Conservation (phyloP, 306 rosid species). For the Castanea crenata region DNA sequence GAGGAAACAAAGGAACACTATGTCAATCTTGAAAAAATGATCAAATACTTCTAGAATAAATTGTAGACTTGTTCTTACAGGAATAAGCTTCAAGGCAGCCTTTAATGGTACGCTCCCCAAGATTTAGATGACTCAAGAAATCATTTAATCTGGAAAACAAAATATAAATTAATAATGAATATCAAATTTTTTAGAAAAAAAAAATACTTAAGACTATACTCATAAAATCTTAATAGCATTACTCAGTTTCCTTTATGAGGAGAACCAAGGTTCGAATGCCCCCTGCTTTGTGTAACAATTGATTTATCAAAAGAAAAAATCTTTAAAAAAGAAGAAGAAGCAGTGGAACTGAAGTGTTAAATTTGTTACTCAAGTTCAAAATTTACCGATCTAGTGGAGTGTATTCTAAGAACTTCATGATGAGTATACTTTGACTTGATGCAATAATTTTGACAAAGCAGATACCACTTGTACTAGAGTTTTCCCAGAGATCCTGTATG, state of each 20-base stretch:
- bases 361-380: background rate
- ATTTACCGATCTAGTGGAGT: conserved; percentile 79
- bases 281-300: too few relatives aligned
- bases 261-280: too few relatives aligned
- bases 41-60: background rate
- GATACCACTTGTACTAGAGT: conserved; percentile 4
- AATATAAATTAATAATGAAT: background rate
- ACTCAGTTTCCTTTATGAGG: too few relatives aligned
- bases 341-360: background rate
- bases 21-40: conserved; percentile 15
- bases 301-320: background rate
- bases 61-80: conserved; percentile 51
- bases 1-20: conserved; percentile 7
- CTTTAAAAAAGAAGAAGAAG: background rate
- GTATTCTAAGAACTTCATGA: conserved; percentile 85
- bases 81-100: conserved; percentile 94
- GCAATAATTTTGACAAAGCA: conserved; percentile 1
- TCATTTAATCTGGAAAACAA: conserved; percentile 55
- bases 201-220: background rate
- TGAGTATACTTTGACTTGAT: background rate
- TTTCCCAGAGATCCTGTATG: conserved; percentile 17
- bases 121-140: conserved; percentile 67
- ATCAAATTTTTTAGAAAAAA: background rate
- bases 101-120: conserved; percentile 90
- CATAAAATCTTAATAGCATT: background rate